Evolutionary conservation across 164 flowering plant genomes (phyloP).

Genomic region (Chimonanthus salicifolius): DNA sequence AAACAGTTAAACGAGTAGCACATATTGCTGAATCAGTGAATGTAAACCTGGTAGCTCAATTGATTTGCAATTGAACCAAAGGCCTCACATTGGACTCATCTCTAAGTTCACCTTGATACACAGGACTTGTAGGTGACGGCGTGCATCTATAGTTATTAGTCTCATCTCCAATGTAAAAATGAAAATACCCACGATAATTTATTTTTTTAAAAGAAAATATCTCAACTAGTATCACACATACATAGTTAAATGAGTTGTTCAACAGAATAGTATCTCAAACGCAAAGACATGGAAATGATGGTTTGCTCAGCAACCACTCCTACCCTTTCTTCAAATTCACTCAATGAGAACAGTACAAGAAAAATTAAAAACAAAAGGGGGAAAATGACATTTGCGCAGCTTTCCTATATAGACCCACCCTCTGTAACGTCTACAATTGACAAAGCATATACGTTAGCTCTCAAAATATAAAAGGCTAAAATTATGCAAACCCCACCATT

Average conservation of each 20-base stretch:
- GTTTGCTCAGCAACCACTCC: conserved; percentile 26
- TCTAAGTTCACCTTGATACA: too few relatives aligned
- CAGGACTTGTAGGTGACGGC: too few relatives aligned
- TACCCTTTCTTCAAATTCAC: conserved; percentile 31
- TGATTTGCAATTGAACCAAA: too few relatives aligned
- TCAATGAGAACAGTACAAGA: conserved; percentile 12
- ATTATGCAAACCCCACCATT: background rate
- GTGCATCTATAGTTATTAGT: too few relatives aligned
- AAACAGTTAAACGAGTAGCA: background rate
- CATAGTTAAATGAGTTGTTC: too few relatives aligned
- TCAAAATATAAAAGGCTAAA: background rate
- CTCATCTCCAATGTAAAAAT: too few relatives aligned
- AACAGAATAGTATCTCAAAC: too few relatives aligned
- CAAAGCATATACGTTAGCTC: background rate
- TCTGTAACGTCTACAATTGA: background rate
- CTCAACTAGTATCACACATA: too few relatives aligned
- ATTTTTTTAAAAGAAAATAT: too few relatives aligned
- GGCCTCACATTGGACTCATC: background rate
- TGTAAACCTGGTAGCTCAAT: too few relatives aligned
- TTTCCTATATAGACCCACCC: background rate
- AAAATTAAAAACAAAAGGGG: background rate
- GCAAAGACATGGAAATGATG: background rate
- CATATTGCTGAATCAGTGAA: background rate
- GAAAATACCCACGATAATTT: too few relatives aligned
- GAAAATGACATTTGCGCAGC: background rate